phyloP scores from a whole-genome alignment of 306 rosid genomes.

The Hippophae rhamnoides region DNA sequence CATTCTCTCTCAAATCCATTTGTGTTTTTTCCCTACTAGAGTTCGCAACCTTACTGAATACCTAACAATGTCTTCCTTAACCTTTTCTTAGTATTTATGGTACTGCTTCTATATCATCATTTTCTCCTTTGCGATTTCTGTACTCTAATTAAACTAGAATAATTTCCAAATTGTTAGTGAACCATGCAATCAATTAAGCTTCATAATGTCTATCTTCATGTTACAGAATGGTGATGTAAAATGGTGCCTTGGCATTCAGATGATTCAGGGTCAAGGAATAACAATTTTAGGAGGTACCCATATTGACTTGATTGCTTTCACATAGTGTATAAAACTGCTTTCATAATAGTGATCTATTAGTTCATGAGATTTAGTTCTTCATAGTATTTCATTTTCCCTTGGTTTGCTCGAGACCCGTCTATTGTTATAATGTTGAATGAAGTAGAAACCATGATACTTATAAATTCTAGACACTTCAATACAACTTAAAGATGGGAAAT shows the following conservation, averaged over 20 bases:
- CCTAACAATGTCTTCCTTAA: conserved; percentile 3
- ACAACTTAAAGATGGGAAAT: no score
- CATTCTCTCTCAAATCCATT: no score
- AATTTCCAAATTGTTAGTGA: neutral
- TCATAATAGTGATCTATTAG: no score
- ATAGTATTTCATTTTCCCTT: no score
- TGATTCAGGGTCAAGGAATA: conserved; percentile 59
- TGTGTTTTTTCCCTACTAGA: neutral
- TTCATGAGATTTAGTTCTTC: no score
- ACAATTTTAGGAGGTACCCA: conserved; percentile 93
- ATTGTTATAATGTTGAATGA: neutral
- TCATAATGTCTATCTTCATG: conserved; percentile 9
- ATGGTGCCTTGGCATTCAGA: conserved; percentile 95
- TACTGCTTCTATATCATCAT: neutral
- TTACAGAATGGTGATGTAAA: conserved; percentile 58
- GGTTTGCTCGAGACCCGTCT: no score
- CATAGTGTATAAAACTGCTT: neutral
- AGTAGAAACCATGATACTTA: neutral
- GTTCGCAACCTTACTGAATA: neutral
- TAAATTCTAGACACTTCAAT: neutral
- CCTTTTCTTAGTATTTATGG: neutral
- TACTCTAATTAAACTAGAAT: conserved; percentile 6
- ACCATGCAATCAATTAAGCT: neutral
- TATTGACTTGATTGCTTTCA: conserved; percentile 8
- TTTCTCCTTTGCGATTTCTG: neutral